Base-by-base conservation (phyloP, 2,329 filamentous ascomycete species). In the Pseudocercospora cruenta region DNA sequence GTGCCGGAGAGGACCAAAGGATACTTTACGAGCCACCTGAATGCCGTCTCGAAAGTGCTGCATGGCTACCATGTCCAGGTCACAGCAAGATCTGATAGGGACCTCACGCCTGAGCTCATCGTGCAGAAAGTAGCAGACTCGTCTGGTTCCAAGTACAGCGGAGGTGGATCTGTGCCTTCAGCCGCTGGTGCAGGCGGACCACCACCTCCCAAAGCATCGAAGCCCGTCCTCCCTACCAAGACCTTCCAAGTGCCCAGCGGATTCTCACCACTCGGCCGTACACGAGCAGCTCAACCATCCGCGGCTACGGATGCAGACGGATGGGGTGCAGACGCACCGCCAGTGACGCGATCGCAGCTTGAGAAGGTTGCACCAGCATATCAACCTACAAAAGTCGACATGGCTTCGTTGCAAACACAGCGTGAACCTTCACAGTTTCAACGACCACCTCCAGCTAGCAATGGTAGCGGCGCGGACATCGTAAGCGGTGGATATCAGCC, bases 1-100 rank as follows among this genome's bases (percentile, higher is more conserved):
- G 95, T 99, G 16, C 95, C 95, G n/a, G 95, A 99, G 82, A 87
- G 94, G 75, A 98, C 94, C 68, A 99, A 98, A 82, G 95, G 95
- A 71, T 98, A 98, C 82, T 99, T 99, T 78, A 97, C 93, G 71
- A 97, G 93, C 81, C 94, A 99, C 81, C 84, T 95, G 57, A 90
- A 91, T 67, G 90, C 93, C 57, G 93, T 98, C 43, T 90, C 93
- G 68, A 97, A 97, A 81, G 86, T 97, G 72, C 87, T 99, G 49
- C 94, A 97, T 82, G 89, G 95, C 71, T 99, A 98, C 80, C 95
- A 99, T 79, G 93, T 99, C 66, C 94, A 99, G 82, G 91, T 99
- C 74, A 98, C 94, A 60, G 95, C 95, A 67, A 92, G 95, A 67
- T 96, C 94, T 69, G 93, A 97, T 69, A 87, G 88, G 75, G 94